phyloP scores from a whole-genome alignment of 2,329 filamentous ascomycete species.

The Scedosporium minutisporum region DNA sequence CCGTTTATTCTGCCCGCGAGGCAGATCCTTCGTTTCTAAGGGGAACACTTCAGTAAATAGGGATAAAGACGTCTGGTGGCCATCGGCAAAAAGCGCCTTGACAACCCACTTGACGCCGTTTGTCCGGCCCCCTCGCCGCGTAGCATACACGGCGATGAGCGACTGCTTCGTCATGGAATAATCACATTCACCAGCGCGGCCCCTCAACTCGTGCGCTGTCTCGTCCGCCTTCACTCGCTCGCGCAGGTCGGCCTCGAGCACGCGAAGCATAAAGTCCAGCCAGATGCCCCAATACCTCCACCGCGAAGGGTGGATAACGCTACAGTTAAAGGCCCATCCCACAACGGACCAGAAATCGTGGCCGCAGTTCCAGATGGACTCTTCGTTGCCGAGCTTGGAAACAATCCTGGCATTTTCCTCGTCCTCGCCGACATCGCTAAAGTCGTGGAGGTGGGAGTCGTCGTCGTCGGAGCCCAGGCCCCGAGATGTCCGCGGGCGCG shows the following conservation, averaged over 20 bases:
- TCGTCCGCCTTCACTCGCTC: constrained; percentile 25
- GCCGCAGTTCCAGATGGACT: constrained; percentile 64
- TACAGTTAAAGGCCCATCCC: constrained; percentile 92
- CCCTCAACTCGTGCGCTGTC: constrained; percentile 1
- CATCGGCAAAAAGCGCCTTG: constrained; percentile 59
- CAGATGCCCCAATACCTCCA: constrained; percentile 78
- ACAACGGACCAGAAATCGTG: constrained; percentile 83
- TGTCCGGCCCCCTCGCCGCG: constrained; percentile 33
- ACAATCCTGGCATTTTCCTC: constrained; percentile 43
- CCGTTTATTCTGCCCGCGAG: constrained; percentile 35
- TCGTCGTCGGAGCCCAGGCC: constrained; percentile 25
- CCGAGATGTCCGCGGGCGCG: constrained; percentile 19
- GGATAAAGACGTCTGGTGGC: constrained; percentile 38
- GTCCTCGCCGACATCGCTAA: constrained; percentile 30
- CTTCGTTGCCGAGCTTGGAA: constrained; percentile 50
- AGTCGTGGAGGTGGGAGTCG: constrained; percentile 29
- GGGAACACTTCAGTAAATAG: constrained; percentile 59
- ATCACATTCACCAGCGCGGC: constrained; percentile 11
- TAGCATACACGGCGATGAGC: constrained; percentile 52
- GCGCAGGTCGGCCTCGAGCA: constrained; percentile 62
- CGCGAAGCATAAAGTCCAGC: constrained; percentile 70
- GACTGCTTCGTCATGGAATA: constrained; percentile 25
- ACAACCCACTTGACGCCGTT: constrained; percentile 45
- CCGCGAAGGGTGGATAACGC: constrained; percentile 57
- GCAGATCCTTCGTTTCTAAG: constrained; percentile 46